These are phyloP conservation scores for Beauveria scarabaeidicola DNA, from an alignment of 2,329 filamentous ascomycete genomes.

Conservation along the genomic window DNA sequence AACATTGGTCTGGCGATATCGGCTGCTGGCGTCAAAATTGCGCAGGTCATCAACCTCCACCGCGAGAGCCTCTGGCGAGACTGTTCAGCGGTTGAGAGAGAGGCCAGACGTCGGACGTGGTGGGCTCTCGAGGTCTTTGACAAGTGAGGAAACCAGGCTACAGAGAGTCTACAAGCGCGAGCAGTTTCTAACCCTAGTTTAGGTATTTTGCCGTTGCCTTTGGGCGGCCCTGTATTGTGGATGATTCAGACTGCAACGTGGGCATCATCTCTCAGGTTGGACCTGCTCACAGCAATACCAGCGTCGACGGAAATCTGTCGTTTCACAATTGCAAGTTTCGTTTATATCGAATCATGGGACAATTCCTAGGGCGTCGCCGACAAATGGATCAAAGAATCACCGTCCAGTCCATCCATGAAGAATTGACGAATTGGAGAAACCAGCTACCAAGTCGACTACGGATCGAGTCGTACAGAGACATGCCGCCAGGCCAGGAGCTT, in stretches of 20 bases:
- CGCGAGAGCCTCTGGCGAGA: slow-evolving; percentile 7
- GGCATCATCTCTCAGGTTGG: background rate
- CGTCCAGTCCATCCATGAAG: background rate
- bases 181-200: background rate
- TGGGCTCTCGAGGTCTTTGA: slow-evolving; percentile 11
- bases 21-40: slow-evolving; percentile 10
- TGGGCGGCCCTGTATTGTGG: slow-evolving; percentile 9
- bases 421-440: background rate
- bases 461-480: background rate
- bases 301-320: background rate
- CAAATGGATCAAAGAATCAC: background rate
- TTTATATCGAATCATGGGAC: slow-evolving; percentile 9
- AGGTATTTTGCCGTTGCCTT: slow-evolving; percentile 10
- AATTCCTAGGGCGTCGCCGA: slow-evolving; percentile 5
- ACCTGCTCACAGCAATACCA: background rate
- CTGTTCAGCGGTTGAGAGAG: background rate
- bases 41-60: slow-evolving; percentile 9
- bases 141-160: background rate
- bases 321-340: slow-evolving; percentile 9
- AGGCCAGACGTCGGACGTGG: slow-evolving; percentile 8
- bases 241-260: slow-evolving; percentile 9
- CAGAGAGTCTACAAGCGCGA: too few species aligned
- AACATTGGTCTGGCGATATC: slow-evolving; percentile 11
- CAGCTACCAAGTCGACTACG: slow-evolving; percentile 1
- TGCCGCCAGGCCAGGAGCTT: background rate